A percentile compares a stretch with the other conserved stretches of the same genome.
These are phyloP conservation scores for Cercophora sp. DNA, from an alignment of 495 filamentous ascomycete species.

Conservation along the genomic window DNA sequence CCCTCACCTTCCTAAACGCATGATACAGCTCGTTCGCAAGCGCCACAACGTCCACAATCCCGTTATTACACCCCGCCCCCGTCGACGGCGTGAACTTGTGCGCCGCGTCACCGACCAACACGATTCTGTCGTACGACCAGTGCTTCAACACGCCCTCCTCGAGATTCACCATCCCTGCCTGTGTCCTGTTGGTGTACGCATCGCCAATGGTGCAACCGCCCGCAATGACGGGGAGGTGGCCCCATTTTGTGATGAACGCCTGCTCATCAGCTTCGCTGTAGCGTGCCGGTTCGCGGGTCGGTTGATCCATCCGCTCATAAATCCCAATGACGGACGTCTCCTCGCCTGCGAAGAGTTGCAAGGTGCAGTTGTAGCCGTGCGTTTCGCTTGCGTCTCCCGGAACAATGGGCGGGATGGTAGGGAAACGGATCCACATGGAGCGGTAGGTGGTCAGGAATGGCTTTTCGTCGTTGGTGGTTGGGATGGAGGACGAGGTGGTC, in stretches of 20 bases:
- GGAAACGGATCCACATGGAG: slow-evolving; percentile 11
- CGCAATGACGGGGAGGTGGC: slow-evolving; percentile 25
- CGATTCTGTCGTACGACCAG: slow-evolving; percentile 37
- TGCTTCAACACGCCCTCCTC: slow-evolving; percentile 38
- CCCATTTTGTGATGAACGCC: slow-evolving; percentile 24
- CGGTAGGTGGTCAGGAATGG: slow-evolving; percentile 37
- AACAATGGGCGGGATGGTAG: not conserved
- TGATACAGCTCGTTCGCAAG: slow-evolving; percentile 41
- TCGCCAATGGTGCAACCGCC: slow-evolving; percentile 30
- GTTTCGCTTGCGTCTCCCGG: slow-evolving; percentile 16
- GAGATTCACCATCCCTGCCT: slow-evolving; percentile 25
- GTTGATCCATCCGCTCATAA: slow-evolving; percentile 38
- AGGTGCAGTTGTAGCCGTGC: slow-evolving; percentile 19
- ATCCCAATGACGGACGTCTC: slow-evolving; percentile 35
- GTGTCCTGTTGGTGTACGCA: slow-evolving; percentile 26
- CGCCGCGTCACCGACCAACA: slow-evolving; percentile 41
- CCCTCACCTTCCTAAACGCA: not conserved
- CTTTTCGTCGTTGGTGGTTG: slow-evolving; percentile 50
- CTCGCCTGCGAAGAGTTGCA: slow-evolving; percentile 23
- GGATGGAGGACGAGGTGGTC: slow-evolving; percentile 37
- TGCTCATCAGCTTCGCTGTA: slow-evolving; percentile 37
- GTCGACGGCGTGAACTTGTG: slow-evolving; percentile 40
- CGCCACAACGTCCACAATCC: slow-evolving; percentile 39
- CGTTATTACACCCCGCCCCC: slow-evolving; percentile 39
- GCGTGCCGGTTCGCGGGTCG: slow-evolving; percentile 33